phyloP scores from a whole-genome alignment of 1,284 basidiomycete genomes.

The Peniophora sp. region DNA sequence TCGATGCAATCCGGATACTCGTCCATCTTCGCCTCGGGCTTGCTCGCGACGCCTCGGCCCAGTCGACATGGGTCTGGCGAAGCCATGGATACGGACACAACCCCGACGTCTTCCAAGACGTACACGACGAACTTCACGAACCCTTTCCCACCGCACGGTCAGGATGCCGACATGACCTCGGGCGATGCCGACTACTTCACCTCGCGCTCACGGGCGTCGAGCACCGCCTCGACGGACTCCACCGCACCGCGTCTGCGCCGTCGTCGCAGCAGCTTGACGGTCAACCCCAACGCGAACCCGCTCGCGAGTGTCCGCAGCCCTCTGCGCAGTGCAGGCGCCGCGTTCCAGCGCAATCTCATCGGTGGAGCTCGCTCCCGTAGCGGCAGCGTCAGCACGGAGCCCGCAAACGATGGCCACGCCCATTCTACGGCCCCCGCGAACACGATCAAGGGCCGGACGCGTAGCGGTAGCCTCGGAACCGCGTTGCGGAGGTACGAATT shows the following conservation, averaged over 20 bases:
- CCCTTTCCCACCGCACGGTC: background rate
- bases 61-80: constrained; percentile 1
- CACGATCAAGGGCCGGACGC: constrained; percentile 33
- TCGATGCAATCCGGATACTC: constrained; percentile 10
- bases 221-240: constrained; percentile 10
- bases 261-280: constrained; percentile 47
- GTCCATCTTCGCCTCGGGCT: constrained; percentile 13
- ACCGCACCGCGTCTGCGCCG: constrained; percentile 28
- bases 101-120: constrained; percentile 7
- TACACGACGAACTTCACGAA: background rate
- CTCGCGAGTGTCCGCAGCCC: constrained; percentile 41
- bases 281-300: constrained; percentile 33
- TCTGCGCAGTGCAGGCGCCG: constrained; percentile 33
- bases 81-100: constrained; percentile 6
- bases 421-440: constrained; percentile 12
- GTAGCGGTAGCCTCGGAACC: constrained; percentile 38
- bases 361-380: constrained; percentile 29
- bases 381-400: constrained; percentile 26
- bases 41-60: constrained; percentile 11
- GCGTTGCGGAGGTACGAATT: constrained; percentile 25
- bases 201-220: constrained; percentile 11
- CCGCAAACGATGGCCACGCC: constrained; percentile 16
- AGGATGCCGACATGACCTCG: constrained; percentile 1
- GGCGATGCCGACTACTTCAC: constrained; percentile 5
- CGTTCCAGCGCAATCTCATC: constrained; percentile 34